Conservation (phyloP, 2,329 filamentous ascomycete genomes). For the Cladosporium halotolerans region DNA sequence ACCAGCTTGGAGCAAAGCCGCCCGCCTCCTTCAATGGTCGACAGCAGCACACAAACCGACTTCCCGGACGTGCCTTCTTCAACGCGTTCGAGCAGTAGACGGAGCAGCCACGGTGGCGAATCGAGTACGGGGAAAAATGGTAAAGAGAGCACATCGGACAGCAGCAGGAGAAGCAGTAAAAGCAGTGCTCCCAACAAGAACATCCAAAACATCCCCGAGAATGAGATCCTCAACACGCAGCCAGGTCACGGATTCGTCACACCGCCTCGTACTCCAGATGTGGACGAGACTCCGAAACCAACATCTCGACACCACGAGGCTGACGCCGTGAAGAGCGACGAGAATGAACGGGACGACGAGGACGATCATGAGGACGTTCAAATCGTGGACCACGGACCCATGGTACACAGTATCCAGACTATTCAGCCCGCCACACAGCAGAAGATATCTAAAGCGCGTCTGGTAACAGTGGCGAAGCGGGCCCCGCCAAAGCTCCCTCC, state of each 20-base stretch:
- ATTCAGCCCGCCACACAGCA: conserved; percentile 49
- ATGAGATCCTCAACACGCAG: conserved; percentile 18
- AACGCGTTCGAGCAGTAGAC: conserved; percentile 12
- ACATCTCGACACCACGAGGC: background rate
- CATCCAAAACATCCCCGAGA: conserved; percentile 26
- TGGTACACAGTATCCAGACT: conserved; percentile 60
- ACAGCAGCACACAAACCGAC: conserved; percentile 29
- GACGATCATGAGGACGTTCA: conserved; percentile 47
- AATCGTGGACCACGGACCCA: conserved; percentile 36
- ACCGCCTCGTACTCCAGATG: conserved; percentile 27
- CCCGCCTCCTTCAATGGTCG: conserved; percentile 17
- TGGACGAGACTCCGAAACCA: conserved; percentile 1
- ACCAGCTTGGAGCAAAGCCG: conserved; percentile 22
- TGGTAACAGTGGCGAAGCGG: conserved; percentile 81
- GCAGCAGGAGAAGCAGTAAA: conserved; percentile 19
- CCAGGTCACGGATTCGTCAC: conserved; percentile 23
- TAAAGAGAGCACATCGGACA: background rate
- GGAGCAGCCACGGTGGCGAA: conserved; percentile 21
- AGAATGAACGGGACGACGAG: conserved; percentile 36
- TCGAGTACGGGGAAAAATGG: conserved; percentile 9
- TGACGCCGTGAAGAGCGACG: conserved; percentile 14
- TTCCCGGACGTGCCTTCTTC: conserved; percentile 1
- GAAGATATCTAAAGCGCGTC: conserved; percentile 59
- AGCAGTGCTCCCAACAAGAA: conserved; percentile 16
- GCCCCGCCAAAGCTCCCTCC: conserved; percentile 70